phyloP scores from a whole-genome alignment of 768 basidiomycete genomes.

The Rhodotorula diobovata region DNA sequence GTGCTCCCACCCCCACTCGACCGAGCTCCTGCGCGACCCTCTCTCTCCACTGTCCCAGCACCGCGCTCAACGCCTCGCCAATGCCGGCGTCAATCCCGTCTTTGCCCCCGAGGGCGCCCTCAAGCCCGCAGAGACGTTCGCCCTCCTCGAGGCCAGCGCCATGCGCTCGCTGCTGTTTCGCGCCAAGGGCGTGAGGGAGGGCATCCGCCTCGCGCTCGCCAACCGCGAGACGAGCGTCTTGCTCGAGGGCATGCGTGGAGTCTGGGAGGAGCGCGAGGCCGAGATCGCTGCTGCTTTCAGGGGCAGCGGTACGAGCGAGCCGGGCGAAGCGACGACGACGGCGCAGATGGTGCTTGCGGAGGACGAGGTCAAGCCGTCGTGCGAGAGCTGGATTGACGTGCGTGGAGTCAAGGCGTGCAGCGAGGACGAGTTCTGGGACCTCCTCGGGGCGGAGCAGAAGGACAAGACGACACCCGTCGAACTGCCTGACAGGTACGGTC shows the following conservation, averaged over 20 bases:
- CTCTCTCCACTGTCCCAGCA: conserved; percentile 9
- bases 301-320: neutral
- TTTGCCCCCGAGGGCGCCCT: conserved; percentile 25
- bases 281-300: neutral
- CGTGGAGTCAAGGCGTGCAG: conserved; percentile 53
- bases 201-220: conserved; percentile 58
- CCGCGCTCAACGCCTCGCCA: conserved; percentile 13
- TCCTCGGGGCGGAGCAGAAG: conserved; percentile 71
- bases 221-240: conserved; percentile 50
- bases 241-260: conserved; percentile 28
- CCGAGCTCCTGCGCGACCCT: neutral
- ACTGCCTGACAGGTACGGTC: conserved; percentile 17
- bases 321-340: neutral
- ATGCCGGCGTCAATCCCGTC: conserved; percentile 49
- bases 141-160: conserved; percentile 48
- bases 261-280: conserved; percentile 20
- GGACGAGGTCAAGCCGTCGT: conserved; percentile 4
- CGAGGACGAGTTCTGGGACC: conserved; percentile 43
- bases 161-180: neutral
- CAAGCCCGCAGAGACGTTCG: conserved; percentile 45
- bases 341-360: no score
- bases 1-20: conserved; percentile 48
- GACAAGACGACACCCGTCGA: conserved; percentile 36
- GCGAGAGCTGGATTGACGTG: conserved; percentile 40
- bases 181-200: conserved; percentile 42